Evolutionary conservation across 208 protist species (phyloP), one percentile per base, ranked within the genome.

Genomic region (Trypanosoma congolense): DNA sequence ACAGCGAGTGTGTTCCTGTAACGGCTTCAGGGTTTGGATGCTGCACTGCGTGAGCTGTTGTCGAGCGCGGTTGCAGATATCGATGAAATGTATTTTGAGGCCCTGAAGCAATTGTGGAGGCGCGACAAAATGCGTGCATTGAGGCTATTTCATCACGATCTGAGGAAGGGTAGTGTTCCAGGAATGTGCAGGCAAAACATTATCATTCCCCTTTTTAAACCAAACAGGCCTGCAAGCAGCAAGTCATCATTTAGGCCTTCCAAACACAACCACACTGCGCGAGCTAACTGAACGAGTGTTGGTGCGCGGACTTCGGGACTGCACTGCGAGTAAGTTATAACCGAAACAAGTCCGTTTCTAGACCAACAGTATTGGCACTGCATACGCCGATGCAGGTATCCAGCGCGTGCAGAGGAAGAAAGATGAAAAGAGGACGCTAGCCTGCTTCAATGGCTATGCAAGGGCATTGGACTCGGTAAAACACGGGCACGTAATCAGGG

Each of bases 361-460:
- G n/a, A n/a, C n/a, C n/a, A n/a, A n/a, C n/a, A n/a, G n/a, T n/a
- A n/a, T n/a, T n/a, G n/a, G n/a, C n/a, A n/a, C n/a, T n/a, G n/a
- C n/a, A n/a, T n/a, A n/a, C n/a, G n/a, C n/a, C n/a, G n/a, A n/a
- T n/a, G n/a, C n/a, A n/a, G n/a, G n/a, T n/a, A n/a, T n/a, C n/a
- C n/a, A n/a, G n/a, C n/a, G n/a, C n/a, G n/a, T n/a, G n/a, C n/a
- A n/a, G n/a, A n/a, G n/a, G n/a, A n/a, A 87, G 60, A 81, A 91
- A 53, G 83, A 80, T 6, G 81, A 94, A 3, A 91, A 93, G 56
- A 88, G n/a, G n/a, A n/a, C n/a, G n/a, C n/a, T n/a, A n/a, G n/a
- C n/a, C n/a, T n/a, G n/a, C n/a, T n/a, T n/a, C n/a, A n/a, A n/a
- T n/a, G n/a, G n/a, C n/a, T n/a, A n/a, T n/a, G n/a, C n/a, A n/a